phyloP scores from a whole-genome alignment of 176 grass and related monocot species.

The Eleusine coracana region DNA sequence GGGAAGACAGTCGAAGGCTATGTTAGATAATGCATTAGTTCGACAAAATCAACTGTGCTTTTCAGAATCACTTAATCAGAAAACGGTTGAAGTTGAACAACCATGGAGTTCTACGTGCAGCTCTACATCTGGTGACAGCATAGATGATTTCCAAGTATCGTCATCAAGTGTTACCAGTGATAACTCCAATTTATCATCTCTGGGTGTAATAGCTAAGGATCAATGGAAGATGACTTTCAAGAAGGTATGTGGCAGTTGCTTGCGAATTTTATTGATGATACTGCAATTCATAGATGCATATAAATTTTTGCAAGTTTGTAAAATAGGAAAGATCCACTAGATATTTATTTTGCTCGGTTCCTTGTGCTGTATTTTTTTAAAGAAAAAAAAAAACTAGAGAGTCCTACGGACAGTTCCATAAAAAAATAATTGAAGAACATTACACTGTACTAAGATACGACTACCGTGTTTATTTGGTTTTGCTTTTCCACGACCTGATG shows the following conservation, averaged over 20 bases:
- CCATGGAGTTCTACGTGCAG: constrained; percentile 42
- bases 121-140: constrained; percentile 36
- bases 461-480: background rate
- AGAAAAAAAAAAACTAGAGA: background rate
- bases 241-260: constrained; percentile 39
- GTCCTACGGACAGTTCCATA: background rate
- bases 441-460: background rate
- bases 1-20: constrained; percentile 20
- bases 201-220: constrained; percentile 23
- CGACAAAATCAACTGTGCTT: constrained; percentile 24
- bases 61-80: constrained; percentile 17
- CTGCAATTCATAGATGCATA: background rate
- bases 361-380: background rate
- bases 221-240: constrained; percentile 43
- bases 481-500: background rate
- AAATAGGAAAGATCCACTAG: background rate
- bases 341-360: background rate
- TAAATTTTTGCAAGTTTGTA: constrained; percentile 6
- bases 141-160: constrained; percentile 33
- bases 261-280: background rate
- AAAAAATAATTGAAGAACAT: background rate
- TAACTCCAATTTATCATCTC: constrained; percentile 44
- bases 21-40: constrained; percentile 50
- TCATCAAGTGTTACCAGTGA: constrained; percentile 52
- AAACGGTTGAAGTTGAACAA: constrained; percentile 28